A percentile compares a stretch with the other conserved stretches of the same genome.
phyloP scores from a whole-genome alignment of 306 rosid species.

The Luffa acutangula region DNA sequence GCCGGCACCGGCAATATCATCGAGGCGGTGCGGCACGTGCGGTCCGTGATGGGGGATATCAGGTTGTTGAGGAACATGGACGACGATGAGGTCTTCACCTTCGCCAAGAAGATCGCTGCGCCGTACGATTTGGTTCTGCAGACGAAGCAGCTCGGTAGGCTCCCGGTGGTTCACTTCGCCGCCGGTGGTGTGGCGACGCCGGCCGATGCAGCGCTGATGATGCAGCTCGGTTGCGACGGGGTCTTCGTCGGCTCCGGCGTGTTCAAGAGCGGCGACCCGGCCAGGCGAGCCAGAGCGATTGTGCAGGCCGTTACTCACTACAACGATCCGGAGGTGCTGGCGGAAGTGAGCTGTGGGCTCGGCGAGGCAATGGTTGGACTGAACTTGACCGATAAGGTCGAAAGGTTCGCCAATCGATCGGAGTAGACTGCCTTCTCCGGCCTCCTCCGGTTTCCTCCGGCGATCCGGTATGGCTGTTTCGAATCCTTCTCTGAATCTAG shows the following conservation, averaged over 20 bases:
- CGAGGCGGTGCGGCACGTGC: conserved; percentile 77
- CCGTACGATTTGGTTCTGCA: conserved; percentile 84
- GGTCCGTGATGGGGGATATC: conserved; percentile 76
- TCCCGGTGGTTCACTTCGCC: conserved; percentile 81
- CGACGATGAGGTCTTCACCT: conserved; percentile 76
- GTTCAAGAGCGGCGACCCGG: conserved; percentile 90
- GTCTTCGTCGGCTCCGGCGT: conserved; percentile 87
- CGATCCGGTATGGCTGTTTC: background rate
- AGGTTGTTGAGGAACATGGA: conserved; percentile 77
- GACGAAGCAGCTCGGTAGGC: conserved; percentile 84
- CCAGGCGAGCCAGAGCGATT: conserved; percentile 72
- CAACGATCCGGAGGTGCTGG: conserved; percentile 62
- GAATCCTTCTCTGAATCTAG: background rate
- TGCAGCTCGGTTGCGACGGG: conserved; percentile 87
- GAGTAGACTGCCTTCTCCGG: conserved; percentile 22
- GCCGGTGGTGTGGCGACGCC: conserved; percentile 95
- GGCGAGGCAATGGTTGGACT: conserved; percentile 92
- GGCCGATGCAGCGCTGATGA: conserved; percentile 86
- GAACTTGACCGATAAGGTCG: conserved; percentile 61
- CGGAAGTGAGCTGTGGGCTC: conserved; percentile 76
- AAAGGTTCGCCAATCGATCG: conserved; percentile 67
- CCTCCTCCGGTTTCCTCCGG: background rate
- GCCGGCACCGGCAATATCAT: conserved; percentile 76
- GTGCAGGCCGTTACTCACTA: conserved; percentile 90
- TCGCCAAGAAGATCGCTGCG: conserved; percentile 67